Conservation (phyloP, 2,329 filamentous ascomycete species). For the Beauveria sp. region DNA sequence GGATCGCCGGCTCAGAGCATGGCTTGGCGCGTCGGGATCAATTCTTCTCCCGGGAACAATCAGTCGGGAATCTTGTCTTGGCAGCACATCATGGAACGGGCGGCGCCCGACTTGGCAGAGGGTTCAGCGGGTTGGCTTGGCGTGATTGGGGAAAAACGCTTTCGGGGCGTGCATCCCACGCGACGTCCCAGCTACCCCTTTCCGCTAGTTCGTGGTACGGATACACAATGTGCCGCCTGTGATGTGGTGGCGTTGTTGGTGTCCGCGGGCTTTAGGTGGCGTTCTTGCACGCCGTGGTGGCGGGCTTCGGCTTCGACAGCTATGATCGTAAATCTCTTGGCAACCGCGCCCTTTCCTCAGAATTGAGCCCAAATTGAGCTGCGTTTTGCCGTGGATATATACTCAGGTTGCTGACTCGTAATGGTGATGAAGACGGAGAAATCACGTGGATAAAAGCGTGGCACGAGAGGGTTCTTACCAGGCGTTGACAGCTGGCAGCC, state of each 20-base stretch:
- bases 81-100: background rate
- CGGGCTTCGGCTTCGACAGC: too few species aligned
- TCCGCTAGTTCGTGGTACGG: background rate
- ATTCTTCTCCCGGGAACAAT: background rate
- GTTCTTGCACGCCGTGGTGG: background rate
- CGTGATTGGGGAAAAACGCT: background rate
- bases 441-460: background rate
- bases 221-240: too few species aligned
- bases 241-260: background rate
- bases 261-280: background rate
- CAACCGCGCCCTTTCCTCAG: background rate
- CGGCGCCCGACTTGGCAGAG: conserved; percentile 1
- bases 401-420: background rate
- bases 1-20: background rate
- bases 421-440: background rate
- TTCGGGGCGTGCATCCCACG: background rate
- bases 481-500: background rate
- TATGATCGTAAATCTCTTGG: background rate
- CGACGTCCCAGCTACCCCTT: background rate
- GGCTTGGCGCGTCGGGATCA: background rate
- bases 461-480: background rate
- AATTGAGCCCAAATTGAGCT: background rate
- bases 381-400: background rate
- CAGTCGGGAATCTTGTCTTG: conserved; percentile 4
- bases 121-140: background rate